Conservation (phyloP, 2,329 filamentous ascomycete genomes). For the Aciculosporium take region DNA sequence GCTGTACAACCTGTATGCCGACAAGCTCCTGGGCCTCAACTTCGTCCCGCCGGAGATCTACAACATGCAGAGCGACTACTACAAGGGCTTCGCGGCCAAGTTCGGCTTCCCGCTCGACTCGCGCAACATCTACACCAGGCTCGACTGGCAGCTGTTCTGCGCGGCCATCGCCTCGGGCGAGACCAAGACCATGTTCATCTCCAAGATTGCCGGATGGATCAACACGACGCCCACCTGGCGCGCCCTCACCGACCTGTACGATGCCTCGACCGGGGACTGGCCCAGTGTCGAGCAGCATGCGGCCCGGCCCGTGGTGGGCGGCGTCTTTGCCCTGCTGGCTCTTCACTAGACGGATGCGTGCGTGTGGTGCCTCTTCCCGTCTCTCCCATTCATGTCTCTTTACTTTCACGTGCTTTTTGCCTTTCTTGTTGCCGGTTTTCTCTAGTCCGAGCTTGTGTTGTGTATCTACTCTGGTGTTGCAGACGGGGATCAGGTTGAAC, state of each 20-base stretch:
- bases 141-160: slow-evolving; percentile 75
- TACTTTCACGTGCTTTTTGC: background rate
- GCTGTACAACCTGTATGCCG: slow-evolving; percentile 73
- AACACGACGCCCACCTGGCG: slow-evolving; percentile 56
- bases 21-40: slow-evolving; percentile 62
- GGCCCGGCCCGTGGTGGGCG: slow-evolving; percentile 66
- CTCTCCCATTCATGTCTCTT: background rate
- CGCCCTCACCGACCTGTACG: slow-evolving; percentile 65
- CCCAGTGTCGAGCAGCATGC: slow-evolving; percentile 53
- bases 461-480: too few relatives aligned
- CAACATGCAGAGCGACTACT: slow-evolving; percentile 64
- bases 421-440: background rate
- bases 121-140: slow-evolving; percentile 70
- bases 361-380: too few relatives aligned
- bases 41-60: slow-evolving; percentile 64
- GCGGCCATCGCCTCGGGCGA: slow-evolving; percentile 55
- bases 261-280: slow-evolving; percentile 54
- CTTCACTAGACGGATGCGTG: slow-evolving; percentile 20
- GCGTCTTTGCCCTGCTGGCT: slow-evolving; percentile 65
- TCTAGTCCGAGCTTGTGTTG: too few relatives aligned
- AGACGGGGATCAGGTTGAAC: too few relatives aligned
- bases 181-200: slow-evolving; percentile 52
- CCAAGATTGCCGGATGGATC: slow-evolving; percentile 58
- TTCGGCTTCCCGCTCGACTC: slow-evolving; percentile 77
- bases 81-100: slow-evolving; percentile 55